phyloP scores from a whole-genome alignment of 257 asterid species.

The Solanum commersonii region DNA sequence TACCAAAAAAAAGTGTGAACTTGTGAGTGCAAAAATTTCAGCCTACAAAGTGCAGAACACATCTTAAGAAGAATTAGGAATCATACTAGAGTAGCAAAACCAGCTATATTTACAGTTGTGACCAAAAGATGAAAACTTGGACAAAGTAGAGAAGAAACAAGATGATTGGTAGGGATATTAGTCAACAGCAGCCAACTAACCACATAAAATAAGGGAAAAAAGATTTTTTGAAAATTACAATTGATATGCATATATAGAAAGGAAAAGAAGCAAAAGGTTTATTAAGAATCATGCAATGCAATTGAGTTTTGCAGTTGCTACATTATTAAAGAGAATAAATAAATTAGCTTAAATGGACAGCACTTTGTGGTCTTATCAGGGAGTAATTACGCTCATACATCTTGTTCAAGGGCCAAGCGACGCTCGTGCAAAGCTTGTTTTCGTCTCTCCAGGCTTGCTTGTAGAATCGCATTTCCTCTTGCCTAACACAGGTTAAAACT shows the following conservation, averaged over 20 bases:
- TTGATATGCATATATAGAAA: not conserved
- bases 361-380: not conserved
- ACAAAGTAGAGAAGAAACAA: not conserved
- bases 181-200: not conserved
- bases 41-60: not conserved
- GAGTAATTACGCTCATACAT: slow-evolving; percentile 33
- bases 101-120: not conserved
- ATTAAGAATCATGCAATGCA: not conserved
- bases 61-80: not conserved
- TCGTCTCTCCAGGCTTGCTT: slow-evolving; percentile 94
- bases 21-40: not conserved
- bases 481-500: slow-evolving; percentile 30
- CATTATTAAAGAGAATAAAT: not conserved
- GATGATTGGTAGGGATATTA: not conserved
- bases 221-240: not conserved
- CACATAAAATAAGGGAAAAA: not conserved
- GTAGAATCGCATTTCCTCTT: slow-evolving; percentile 88
- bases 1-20: not conserved
- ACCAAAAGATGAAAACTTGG: not conserved
- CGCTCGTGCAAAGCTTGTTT: slow-evolving; percentile 96
- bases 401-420: slow-evolving; percentile 92
- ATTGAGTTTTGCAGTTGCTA: not conserved
- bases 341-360: not conserved
- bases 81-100: not conserved
- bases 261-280: not conserved